Conservation (phyloP, 1,284 basidiomycete species). For the Boletus sp. region DNA sequence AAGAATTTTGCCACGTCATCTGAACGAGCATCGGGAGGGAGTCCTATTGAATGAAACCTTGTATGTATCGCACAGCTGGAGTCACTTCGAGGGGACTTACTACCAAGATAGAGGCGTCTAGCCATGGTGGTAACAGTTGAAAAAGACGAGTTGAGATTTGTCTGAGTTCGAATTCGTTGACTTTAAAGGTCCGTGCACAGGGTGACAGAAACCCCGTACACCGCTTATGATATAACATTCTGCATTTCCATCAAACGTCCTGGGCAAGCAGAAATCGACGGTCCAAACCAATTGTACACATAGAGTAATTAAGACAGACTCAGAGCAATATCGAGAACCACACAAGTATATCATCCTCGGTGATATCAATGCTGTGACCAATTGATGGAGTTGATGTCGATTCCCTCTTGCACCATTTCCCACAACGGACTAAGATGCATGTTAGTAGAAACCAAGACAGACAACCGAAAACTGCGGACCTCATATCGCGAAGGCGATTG, state of each 20-base stretch:
- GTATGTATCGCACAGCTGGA: background rate
- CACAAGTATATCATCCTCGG: background rate
- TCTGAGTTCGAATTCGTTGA: slow-evolving; percentile 40
- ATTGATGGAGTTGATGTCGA: slow-evolving; percentile 90
- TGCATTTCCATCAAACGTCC: slow-evolving; percentile 1
- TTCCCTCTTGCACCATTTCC: slow-evolving; percentile 99
- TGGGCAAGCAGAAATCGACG: background rate
- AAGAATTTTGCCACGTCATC: slow-evolving; percentile 86
- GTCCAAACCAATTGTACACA: slow-evolving; percentile 13
- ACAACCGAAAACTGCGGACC: slow-evolving; percentile 30
- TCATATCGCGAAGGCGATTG: slow-evolving; percentile 70
- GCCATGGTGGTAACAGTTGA: slow-evolving; percentile 62
- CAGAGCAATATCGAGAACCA: slow-evolving; percentile 4
- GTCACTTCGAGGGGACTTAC: slow-evolving; percentile 43
- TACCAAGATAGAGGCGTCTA: slow-evolving; percentile 80
- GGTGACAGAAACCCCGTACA: slow-evolving; percentile 11
- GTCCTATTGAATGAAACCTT: slow-evolving; percentile 45
- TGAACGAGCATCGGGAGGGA: slow-evolving; percentile 74
- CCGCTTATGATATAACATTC: slow-evolving; percentile 2
- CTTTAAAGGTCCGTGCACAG: slow-evolving; percentile 40
- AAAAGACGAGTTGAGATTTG: slow-evolving; percentile 28
- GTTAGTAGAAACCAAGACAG: slow-evolving; percentile 8
- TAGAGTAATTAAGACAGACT: slow-evolving; percentile 2
- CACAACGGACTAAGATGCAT: slow-evolving; percentile 71
- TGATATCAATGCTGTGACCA: slow-evolving; percentile 72